Conservation (phyloP, 106 monocot species). For the Dactylorhiza incarnata region DNA sequence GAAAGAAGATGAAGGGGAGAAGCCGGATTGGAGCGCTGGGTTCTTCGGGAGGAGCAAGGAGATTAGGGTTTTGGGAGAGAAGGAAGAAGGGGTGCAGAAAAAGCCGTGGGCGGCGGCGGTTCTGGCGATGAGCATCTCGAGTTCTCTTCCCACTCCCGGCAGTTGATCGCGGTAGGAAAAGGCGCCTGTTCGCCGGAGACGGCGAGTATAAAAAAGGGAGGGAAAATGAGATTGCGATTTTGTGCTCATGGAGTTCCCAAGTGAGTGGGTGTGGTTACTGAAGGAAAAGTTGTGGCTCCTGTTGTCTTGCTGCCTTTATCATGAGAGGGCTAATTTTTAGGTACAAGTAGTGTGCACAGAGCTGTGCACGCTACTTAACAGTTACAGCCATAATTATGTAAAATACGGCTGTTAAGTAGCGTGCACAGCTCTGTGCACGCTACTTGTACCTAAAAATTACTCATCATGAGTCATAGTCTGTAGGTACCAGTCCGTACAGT, state of each 20-base stretch:
- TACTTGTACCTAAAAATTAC: no score
- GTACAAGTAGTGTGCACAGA: no score
- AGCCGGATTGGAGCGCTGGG: neutral
- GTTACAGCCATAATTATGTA: no score
- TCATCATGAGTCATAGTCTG: no score
- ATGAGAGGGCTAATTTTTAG: no score
- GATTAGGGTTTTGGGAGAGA: neutral
- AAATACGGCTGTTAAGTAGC: no score
- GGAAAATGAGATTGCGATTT: neutral
- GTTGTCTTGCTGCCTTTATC: neutral
- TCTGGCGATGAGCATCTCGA: constrained; percentile 2
- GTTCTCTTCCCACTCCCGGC: neutral
- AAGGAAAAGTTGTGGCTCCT: neutral
- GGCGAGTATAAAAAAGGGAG: neutral
- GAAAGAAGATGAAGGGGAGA: neutral
- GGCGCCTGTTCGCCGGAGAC: neutral
- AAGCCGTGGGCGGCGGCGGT: neutral
- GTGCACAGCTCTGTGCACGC: no score
- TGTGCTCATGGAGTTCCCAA: neutral
- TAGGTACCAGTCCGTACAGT: no score
- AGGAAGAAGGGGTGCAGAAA: neutral
- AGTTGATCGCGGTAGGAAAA: neutral
- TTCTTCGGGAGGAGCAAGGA: constrained; percentile 1
- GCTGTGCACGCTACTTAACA: no score
- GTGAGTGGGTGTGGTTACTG: neutral